phyloP scores from a whole-genome alignment of 768 basidiomycete genomes.

The Xerocomus potaroensis region DNA sequence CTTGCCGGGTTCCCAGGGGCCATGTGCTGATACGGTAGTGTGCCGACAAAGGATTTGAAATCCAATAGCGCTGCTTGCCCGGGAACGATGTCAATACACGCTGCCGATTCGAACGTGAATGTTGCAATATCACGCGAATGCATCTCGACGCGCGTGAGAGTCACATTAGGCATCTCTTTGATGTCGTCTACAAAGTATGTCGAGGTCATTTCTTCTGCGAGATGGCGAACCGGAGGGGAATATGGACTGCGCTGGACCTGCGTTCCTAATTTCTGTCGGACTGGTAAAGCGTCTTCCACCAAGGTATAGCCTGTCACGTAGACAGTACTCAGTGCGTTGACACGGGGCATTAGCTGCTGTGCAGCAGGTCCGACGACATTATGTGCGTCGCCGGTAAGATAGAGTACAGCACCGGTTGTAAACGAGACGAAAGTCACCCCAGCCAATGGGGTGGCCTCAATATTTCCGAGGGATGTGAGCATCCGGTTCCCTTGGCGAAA shows the following conservation, averaged over 20 bases:
- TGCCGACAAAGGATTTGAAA: conserved; percentile 48
- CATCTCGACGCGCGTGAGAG: conserved; percentile 37
- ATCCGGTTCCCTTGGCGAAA: conserved; percentile 49
- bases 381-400: conserved; percentile 55
- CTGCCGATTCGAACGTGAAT: conserved; percentile 45
- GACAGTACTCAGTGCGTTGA: conserved; percentile 47
- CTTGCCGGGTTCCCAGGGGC: conserved; percentile 41
- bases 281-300: conserved; percentile 52
- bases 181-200: conserved; percentile 28
- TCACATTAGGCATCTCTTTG: conserved; percentile 14
- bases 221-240: conserved; percentile 53
- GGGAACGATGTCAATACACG: conserved; percentile 32
- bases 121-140: conserved; percentile 50
- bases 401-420: conserved; percentile 53
- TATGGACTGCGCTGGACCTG: conserved; percentile 42
- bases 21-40: conserved; percentile 51
- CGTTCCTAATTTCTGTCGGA: conserved; percentile 41
- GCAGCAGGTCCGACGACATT: conserved; percentile 43
- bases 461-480: conserved; percentile 61
- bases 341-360: conserved; percentile 51
- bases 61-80: conserved; percentile 58
- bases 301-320: conserved; percentile 49
- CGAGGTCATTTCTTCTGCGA: conserved; percentile 44
- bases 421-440: conserved; percentile 55
- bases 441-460: conserved; percentile 54